phyloP scores from a whole-genome alignment of 192 early-diverging fungal genomes.

The Mortierella hygrophila region DNA sequence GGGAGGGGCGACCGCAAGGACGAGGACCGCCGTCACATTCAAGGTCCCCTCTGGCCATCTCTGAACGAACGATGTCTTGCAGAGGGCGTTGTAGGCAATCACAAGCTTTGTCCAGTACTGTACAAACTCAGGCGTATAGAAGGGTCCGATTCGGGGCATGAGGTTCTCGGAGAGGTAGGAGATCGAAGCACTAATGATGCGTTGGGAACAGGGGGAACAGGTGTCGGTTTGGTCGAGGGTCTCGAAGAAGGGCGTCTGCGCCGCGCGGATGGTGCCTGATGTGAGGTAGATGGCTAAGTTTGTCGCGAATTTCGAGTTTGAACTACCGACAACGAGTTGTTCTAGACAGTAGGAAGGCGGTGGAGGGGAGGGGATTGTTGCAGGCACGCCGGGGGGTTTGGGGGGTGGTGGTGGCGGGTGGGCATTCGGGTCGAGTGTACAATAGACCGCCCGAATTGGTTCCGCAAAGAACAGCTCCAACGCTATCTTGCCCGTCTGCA shows the following conservation, averaged over 20 bases:
- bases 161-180: slow-evolving; percentile 17
- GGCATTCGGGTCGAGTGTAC: slow-evolving; percentile 24
- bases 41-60: slow-evolving; percentile 31
- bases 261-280: slow-evolving; percentile 19
- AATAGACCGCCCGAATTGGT: slow-evolving; percentile 20
- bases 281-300: slow-evolving; percentile 25
- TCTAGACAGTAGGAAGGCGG: slow-evolving; percentile 27
- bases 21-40: slow-evolving; percentile 4
- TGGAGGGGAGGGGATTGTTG: not conserved
- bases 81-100: slow-evolving; percentile 13
- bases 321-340: not conserved
- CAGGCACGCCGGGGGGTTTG: not conserved
- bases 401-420: not conserved
- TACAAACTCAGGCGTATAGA: slow-evolving; percentile 34
- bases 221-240: slow-evolving; percentile 27
- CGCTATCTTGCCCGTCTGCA: slow-evolving; percentile 25
- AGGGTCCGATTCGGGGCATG: slow-evolving; percentile 25
- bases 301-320: slow-evolving; percentile 13
- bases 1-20: not conserved
- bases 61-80: slow-evolving; percentile 32
- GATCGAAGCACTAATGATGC: slow-evolving; percentile 21
- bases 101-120: slow-evolving; percentile 42
- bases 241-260: slow-evolving; percentile 26
- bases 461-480: slow-evolving; percentile 32
- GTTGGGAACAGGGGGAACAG: slow-evolving; percentile 38